phyloP scores from a whole-genome alignment of 2,329 filamentous ascomycete genomes.

The Hypoxylon sp. region DNA sequence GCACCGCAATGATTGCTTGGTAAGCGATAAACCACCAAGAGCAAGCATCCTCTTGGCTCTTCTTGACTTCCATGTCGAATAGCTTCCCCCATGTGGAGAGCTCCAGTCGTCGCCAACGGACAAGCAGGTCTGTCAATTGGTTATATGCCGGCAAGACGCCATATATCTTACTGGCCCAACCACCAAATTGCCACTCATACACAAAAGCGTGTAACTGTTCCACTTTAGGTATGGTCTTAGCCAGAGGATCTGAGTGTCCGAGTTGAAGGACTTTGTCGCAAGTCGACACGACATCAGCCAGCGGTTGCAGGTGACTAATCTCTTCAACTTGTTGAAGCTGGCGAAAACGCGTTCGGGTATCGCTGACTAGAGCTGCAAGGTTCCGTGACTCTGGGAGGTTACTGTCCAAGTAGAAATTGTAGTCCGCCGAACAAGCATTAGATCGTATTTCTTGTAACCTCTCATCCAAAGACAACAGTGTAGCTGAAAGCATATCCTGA shows the following conservation, averaged over 20 bases:
- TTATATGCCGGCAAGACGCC: constrained; percentile 76
- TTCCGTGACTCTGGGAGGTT: constrained; percentile 80
- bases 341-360: constrained; percentile 75
- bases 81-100: constrained; percentile 90
- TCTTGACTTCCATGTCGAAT: constrained; percentile 82
- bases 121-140: constrained; percentile 78
- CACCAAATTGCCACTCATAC: constrained; percentile 89
- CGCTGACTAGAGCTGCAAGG: constrained; percentile 73
- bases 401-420: constrained; percentile 89
- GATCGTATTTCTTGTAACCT: constrained; percentile 59
- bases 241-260: constrained; percentile 81
- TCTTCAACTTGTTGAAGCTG: constrained; percentile 72
- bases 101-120: constrained; percentile 90
- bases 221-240: constrained; percentile 82
- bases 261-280: constrained; percentile 80
- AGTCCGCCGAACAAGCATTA: constrained; percentile 54
- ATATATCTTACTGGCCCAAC: constrained; percentile 83
- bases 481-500: constrained; percentile 68
- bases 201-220: constrained; percentile 87
- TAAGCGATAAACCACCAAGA: constrained; percentile 98
- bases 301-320: constrained; percentile 75
- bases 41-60: constrained; percentile 78
- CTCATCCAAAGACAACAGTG: constrained; percentile 71
- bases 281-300: constrained; percentile 78
- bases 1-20: constrained; percentile 82